Conservation (phyloP, 805 yeast genomes). For the Starmera dryadoides region DNA sequence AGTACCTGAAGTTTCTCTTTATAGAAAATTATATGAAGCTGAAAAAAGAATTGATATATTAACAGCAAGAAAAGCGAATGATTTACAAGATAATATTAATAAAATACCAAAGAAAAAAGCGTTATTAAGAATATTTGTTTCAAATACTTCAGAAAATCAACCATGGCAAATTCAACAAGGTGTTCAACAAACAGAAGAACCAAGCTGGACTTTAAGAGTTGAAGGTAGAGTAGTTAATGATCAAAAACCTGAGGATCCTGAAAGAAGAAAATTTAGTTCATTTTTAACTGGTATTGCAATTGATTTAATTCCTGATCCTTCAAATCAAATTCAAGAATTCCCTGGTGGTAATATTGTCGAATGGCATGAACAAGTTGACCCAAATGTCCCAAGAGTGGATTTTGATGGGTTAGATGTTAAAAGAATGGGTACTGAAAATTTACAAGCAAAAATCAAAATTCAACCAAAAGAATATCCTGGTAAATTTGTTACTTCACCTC, state of each 20-base stretch:
- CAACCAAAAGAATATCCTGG: conserved; percentile 76
- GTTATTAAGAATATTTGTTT: conserved; percentile 69
- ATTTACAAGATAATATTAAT: conserved; percentile 64
- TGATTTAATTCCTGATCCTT: conserved; percentile 41
- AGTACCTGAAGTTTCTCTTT: conserved; percentile 66
- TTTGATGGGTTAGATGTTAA: conserved; percentile 90
- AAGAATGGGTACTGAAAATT: conserved; percentile 62
- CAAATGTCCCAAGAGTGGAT: conserved; percentile 34
- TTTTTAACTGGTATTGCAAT: conserved; percentile 80
- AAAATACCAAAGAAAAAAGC: conserved; percentile 41
- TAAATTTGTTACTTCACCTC: conserved; percentile 55
- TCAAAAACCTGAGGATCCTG: conserved; percentile 38
- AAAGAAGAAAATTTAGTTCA: conserved; percentile 61
- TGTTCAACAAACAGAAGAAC: conserved; percentile 24
- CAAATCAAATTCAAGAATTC: conserved; percentile 8
- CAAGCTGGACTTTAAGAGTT: conserved; percentile 78
- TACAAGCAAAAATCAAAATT: conserved; percentile 66
- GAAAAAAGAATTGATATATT: conserved; percentile 78
- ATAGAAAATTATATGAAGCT: conserved; percentile 68
- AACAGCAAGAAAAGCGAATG: conserved; percentile 76
- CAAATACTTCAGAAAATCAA: conserved; percentile 78
- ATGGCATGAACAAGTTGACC: conserved; percentile 69
- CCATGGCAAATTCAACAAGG: conserved; percentile 61
- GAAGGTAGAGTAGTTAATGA: conserved; percentile 74
- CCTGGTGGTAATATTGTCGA: conserved; percentile 48